A percentile compares a stretch with the other conserved stretches of the same genome.
Conservation (phyloP, 2,329 filamentous ascomycete genomes). For the Meredithiella fracta region DNA sequence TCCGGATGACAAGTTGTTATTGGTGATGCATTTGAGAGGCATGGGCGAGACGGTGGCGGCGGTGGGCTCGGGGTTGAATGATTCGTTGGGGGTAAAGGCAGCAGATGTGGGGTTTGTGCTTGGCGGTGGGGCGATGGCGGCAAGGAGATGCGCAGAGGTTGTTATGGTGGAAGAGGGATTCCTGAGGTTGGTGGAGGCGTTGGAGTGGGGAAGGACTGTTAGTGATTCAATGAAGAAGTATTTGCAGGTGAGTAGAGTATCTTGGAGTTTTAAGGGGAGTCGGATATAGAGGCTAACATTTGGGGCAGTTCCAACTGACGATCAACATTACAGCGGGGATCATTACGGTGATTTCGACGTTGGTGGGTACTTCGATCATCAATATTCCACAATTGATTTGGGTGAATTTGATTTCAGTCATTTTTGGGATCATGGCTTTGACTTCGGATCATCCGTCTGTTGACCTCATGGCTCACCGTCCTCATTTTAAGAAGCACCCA, state of each 20-base stretch:
- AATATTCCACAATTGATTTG: slow-evolving; percentile 42
- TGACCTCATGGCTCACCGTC: slow-evolving; percentile 18
- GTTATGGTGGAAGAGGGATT: slow-evolving; percentile 49
- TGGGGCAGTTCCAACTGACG: slow-evolving; percentile 37
- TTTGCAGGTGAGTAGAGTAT: slow-evolving; percentile 30
- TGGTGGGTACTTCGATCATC: slow-evolving; percentile 35
- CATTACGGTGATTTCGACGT: slow-evolving; percentile 40
- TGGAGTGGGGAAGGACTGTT: slow-evolving; percentile 46
- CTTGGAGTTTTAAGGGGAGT: neutral
- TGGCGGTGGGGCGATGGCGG: slow-evolving; percentile 49
- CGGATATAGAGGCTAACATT: neutral
- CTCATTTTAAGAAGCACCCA: slow-evolving; percentile 46
- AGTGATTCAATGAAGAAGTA: slow-evolving; percentile 51
- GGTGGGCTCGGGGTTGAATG: slow-evolving; percentile 51
- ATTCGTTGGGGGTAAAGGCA: slow-evolving; percentile 47
- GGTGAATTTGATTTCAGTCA: slow-evolving; percentile 47
- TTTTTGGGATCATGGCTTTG: slow-evolving; percentile 37
- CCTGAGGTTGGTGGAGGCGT: slow-evolving; percentile 43
- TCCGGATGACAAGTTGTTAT: slow-evolving; percentile 50
- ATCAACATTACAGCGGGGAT: slow-evolving; percentile 44
- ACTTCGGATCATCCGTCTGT: slow-evolving; percentile 25
- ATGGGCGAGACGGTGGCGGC: slow-evolving; percentile 51
- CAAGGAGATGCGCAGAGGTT: slow-evolving; percentile 44
- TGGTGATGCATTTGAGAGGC: slow-evolving; percentile 47
- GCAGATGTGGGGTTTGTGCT: slow-evolving; percentile 53